Evolutionary conservation across 768 basidiomycete species (phyloP), one percentile per base, ranked within the genome.

Genomic region (Mycena rosella): DNA sequence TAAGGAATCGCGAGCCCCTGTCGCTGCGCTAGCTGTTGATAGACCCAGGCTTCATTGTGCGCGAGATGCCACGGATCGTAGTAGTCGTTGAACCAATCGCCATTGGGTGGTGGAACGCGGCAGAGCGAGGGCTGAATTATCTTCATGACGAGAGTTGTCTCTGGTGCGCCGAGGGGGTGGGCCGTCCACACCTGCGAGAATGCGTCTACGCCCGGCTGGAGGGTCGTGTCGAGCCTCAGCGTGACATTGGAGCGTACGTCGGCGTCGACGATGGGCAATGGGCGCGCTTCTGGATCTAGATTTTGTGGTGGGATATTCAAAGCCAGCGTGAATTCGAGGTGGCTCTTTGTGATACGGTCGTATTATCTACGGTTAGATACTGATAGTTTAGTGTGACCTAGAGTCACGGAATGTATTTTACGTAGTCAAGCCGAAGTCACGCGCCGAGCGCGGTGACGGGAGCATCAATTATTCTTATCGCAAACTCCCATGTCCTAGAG

Each of bases 141-240:
- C 54, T 67, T 67, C 60, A 67, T 15, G 32, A 62, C 60, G 11
- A 67, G 55, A 14, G 22, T 11, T 22, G 60, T 61, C 24, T 22
- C 47, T 14, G 59, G 45, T 26, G 13, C 54, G 45, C 48, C 60
- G 38, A 61, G 47, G 44, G 44, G 27, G 11, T 36, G 26, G 20
- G 54, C 65, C 27, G 59, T 67, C 65, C 65, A 67, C n/a, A 67
- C 65, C 48, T 67, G 60, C 6, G 65, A 67, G 51, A 57, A 52
- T 29, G 38, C n/a, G 7, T 45, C 60, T 42, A 51, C 26, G 14
- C 65, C 54, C 20, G 17, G 27, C 60, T 62, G 60, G 18, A 67
- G 47, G n/a, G n/a, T n/a, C n/a, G n/a, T n/a, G 34, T 47, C 53
- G 27, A 49, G 38, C 18, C n/a, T 15, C 45, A 67, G 65, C 22